Conservation (phyloP, 1,284 basidiomycete genomes). For the Exobasidium rhododendri region DNA sequence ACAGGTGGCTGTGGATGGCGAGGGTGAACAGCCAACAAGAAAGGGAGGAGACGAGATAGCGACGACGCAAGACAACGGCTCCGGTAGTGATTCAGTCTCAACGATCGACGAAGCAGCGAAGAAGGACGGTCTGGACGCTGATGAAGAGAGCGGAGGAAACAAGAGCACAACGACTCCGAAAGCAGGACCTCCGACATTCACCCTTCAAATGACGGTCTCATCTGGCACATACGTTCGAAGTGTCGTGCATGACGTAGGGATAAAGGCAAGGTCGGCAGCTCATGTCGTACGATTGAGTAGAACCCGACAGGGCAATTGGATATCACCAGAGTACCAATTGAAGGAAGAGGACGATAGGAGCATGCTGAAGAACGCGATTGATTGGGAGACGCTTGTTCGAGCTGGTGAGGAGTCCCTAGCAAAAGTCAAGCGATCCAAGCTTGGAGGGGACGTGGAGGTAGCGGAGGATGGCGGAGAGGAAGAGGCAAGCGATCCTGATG, state of each 20-base stretch:
- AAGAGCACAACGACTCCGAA: background rate
- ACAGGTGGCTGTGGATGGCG: constrained; percentile 7
- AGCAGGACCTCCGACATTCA: constrained; percentile 31
- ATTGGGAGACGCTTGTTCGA: constrained; percentile 1
- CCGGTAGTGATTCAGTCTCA: background rate
- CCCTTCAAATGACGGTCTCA: constrained; percentile 51
- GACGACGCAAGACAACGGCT: too few relatives aligned
- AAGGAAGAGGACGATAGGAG: background rate
- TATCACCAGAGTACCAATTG: background rate
- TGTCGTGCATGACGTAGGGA: constrained; percentile 51
- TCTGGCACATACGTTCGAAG: constrained; percentile 53
- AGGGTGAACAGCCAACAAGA: background rate
- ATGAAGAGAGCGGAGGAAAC: background rate
- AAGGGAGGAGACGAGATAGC: background rate
- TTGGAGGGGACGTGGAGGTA: too few relatives aligned
- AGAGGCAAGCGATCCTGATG: background rate
- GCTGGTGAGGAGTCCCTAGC: background rate
- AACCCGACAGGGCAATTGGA: constrained; percentile 38
- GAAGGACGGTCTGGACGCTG: background rate
- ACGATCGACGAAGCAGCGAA: background rate
- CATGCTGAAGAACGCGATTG: background rate
- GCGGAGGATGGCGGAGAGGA: background rate
- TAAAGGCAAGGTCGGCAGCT: constrained; percentile 40
- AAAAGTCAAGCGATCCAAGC: background rate
- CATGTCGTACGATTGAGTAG: constrained; percentile 49